These are phyloP conservation scores for Backusella sp. DNA, from an alignment of 192 early-diverging fungal species.

Conservation along the genomic window DNA sequence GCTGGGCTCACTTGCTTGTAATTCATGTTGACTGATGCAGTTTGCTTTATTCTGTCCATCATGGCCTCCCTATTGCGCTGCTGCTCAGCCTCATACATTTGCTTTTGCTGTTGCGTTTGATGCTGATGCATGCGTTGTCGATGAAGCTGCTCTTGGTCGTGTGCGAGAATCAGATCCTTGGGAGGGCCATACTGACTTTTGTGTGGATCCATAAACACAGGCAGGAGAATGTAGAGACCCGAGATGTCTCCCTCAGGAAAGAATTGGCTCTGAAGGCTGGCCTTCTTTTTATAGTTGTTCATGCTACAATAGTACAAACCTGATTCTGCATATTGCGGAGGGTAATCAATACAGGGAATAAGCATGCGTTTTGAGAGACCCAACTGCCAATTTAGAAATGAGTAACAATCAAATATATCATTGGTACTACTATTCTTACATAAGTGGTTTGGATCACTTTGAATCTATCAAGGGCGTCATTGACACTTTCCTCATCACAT, in stretches of 20 bases:
- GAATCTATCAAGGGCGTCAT: not conserved
- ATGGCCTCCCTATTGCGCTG: not conserved
- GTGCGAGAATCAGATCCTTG: not conserved
- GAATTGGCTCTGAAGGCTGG: not conserved
- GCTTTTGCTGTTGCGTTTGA: not conserved
- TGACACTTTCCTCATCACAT: not conserved
- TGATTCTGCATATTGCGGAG: not conserved
- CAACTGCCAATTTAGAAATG: not conserved
- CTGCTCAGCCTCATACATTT: not conserved
- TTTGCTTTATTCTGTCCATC: not conserved
- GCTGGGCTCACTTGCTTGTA: not conserved
- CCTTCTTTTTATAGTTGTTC: not conserved
- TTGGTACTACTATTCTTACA: not conserved
- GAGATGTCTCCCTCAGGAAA: not conserved
- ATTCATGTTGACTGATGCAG: not conserved
- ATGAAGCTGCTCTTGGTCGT: not conserved
- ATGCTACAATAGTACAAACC: not conserved
- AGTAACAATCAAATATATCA: too few relatives aligned
- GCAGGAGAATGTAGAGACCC: not conserved
- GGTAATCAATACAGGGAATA: constrained; percentile 10
- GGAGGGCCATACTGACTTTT: not conserved
- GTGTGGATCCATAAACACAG: not conserved
- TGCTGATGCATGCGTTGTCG: not conserved
- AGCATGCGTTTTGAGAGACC: not conserved
- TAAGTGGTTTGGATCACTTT: not conserved